phyloP scores from a whole-genome alignment of 2,329 filamentous ascomycete genomes.

The Simplicillium sp. region DNA sequence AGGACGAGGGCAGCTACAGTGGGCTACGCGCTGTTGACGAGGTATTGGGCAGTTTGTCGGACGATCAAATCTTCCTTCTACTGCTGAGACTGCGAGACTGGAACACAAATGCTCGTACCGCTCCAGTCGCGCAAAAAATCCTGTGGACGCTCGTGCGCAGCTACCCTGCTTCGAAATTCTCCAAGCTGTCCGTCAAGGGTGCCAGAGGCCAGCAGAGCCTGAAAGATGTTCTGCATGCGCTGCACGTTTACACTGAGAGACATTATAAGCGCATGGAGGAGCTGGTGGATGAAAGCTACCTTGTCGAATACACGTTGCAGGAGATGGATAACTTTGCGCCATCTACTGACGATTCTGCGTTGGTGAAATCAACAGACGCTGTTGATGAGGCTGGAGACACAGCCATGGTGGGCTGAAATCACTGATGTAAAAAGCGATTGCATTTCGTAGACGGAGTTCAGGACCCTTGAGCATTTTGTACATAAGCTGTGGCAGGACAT shows the following conservation, averaged over 20 bases:
- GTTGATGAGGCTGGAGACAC: conserved; percentile 26
- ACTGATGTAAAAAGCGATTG: conserved; percentile 3
- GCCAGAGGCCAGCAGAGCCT: conserved; percentile 54
- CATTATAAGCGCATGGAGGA: conserved; percentile 89
- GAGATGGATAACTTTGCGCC: conserved; percentile 76
- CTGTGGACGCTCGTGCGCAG: conserved; percentile 70
- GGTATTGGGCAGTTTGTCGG: conserved; percentile 67
- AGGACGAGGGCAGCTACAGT: conserved; percentile 53
- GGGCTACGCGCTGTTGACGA: conserved; percentile 68
- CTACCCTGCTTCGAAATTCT: conserved; percentile 71
- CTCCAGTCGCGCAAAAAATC: conserved; percentile 76
- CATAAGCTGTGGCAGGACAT: too few species aligned
- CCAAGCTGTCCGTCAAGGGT: conserved; percentile 55
- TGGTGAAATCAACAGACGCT: conserved; percentile 14
- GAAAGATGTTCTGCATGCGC: conserved; percentile 77
- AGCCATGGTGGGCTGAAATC: conserved; percentile 26
- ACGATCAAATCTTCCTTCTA: conserved; percentile 78
- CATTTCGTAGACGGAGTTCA: background rate
- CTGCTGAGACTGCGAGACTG: conserved; percentile 82
- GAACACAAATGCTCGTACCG: conserved; percentile 91
- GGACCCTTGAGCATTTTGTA: too few species aligned
- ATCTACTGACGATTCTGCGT: conserved; percentile 7
- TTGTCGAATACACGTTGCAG: conserved; percentile 84
- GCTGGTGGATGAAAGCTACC: conserved; percentile 84
- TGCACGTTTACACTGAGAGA: conserved; percentile 83